Base-by-base conservation (phyloP, 2,329 filamentous ascomycete genomes). In the Curvularia verruculosa region DNA sequence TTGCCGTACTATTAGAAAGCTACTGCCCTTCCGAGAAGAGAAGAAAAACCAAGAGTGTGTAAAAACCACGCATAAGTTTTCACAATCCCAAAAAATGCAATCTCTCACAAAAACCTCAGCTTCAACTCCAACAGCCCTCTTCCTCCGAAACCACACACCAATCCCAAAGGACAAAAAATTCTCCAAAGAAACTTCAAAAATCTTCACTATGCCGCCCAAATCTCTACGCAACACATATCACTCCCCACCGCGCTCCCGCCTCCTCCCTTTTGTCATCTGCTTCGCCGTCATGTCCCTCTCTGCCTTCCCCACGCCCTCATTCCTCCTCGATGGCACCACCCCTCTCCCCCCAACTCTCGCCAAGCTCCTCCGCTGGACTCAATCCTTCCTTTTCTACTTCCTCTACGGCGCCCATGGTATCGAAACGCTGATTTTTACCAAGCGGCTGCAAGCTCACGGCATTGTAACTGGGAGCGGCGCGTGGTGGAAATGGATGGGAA, bases 401-500 rank as follows among this genome's bases (percentile, higher is more conserved):
- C 18, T 70, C 7, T 70, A 64, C 13, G 61, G 63, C 12, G 64
- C 60, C 9, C 69, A 71, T 9, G 60, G 59, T 1, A 53, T 69
- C 3, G 68, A 70, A 41, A 65, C 64, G 9, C 63, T 50, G 3
- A 51, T 66, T 2, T 69, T 71, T 21, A 58, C 60, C 5, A 60
- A 55, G 45, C 52, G 59, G 19, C 31, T 70, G 39, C 55, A 43
- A 0, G 54, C 54, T 24, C 61, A 66, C 37, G 64, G 69, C 0
- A 56, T 71, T 1, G 48, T 57, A n/a, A 43, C 63, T 1, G 12
- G 49, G 12, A 67, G 66, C 31, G 19, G 34, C 3, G 54, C 59
- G 10, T 69, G 69, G 66, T 64, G 50, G 43, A 64, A 69, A 49
- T 69, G 68, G 67, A 59, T 70, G 23, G 65, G 41, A 1, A 70